Evolutionary conservation across 1,284 basidiomycete genomes (phyloP), one percentile per base, ranked within the genome.

Genomic region (Inonotus obliquus): DNA sequence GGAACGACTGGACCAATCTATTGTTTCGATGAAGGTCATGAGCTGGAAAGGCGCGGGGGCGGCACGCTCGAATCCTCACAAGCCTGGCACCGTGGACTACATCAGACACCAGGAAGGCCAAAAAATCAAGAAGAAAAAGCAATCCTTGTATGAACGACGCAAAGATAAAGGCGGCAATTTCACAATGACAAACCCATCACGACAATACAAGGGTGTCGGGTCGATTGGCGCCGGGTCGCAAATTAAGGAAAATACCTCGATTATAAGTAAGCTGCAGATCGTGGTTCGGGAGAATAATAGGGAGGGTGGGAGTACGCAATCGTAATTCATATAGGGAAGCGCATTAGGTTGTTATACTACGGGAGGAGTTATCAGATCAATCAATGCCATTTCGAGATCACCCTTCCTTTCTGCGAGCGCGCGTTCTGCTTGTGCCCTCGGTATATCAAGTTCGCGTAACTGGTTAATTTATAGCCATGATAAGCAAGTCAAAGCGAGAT

Each of bases 361-460:
- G 49, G 25, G 17, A 19, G 51, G 51, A 11, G 11, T 52, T 27
- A 68, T 62, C 19, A 83, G 73, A 2, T 76, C 71, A 14, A 70
- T 68, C 45, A 84, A 70, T n/a, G 81, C 74, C 64, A 77, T 78
- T 4, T 64, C 63, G 4, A 83, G 56, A 63, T 82, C 77, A 39
- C 77, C 80, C 45, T 74, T 75, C 67, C 83, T 76, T 47, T 82
- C 80, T 17, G 69, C 68, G 4, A 89, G 74, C 1, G 78, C 75
- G 65, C 79, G 81, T 66, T 86, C 86, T 3, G 85, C 86, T 64
- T 84, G 81, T 5, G 73, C 67, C 48, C 81, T 76, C 6, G 84
- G 70, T 60, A 87, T 81, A 66, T 88, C 86, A 59, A 89, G 80
- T 72, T 88, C 86, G 62, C 79, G 76, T 9, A 86, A 77, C 86